A percentile compares a stretch with the other conserved stretches of the same genome.
Conservation (phyloP, 306 rosid genomes). For the Casuarina equisetifolia region DNA sequence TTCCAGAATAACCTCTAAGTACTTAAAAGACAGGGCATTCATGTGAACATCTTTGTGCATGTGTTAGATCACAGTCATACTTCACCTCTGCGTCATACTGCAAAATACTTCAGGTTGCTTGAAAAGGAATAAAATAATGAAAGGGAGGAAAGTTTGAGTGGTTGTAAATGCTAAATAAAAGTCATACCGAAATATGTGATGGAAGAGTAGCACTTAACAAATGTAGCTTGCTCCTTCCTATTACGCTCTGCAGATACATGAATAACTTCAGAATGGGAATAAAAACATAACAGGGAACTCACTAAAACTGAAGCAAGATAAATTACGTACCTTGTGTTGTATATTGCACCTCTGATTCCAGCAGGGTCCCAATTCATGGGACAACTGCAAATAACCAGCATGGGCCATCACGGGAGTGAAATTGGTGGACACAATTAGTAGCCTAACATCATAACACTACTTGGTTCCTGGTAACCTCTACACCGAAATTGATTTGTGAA, state of each 20-base stretch:
- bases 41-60: background rate
- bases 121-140: background rate
- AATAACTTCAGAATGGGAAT: constrained; percentile 23
- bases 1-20: background rate
- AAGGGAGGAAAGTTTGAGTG: background rate
- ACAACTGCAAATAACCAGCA: constrained; percentile 77
- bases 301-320: constrained; percentile 9
- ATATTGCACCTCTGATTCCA: constrained; percentile 47
- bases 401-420: constrained; percentile 60
- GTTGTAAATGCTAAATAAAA: constrained; percentile 19
- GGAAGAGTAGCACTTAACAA: constrained; percentile 37
- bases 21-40: background rate
- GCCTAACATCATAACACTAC: constrained; percentile 22
- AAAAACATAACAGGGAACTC: background rate
- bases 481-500: constrained; percentile 25
- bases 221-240: constrained; percentile 40
- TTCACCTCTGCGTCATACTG: background rate
- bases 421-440: constrained; percentile 23
- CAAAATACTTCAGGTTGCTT: background rate
- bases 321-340: constrained; percentile 47
- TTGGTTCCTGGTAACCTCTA: constrained; percentile 18
- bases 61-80: background rate
- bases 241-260: constrained; percentile 48
- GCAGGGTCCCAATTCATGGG: constrained; percentile 74
- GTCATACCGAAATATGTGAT: constrained; percentile 46